Base-by-base conservation (phyloP, 306 rosid species). In the Macrotyloma uniflorum region DNA sequence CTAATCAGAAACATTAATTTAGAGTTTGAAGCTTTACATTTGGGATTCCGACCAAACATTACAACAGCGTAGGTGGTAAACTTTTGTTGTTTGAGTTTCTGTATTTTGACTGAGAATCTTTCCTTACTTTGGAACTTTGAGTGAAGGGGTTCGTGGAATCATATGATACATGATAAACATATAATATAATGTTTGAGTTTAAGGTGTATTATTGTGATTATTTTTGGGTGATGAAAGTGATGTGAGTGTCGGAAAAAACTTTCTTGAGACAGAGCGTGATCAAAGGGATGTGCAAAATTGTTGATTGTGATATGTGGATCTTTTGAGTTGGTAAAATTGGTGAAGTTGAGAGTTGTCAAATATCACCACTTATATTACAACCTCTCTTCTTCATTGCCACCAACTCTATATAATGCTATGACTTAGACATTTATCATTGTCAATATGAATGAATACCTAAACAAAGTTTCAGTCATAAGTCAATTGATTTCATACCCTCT, bases 201-300 rank as follows among this genome's bases (percentile, higher is more conserved):
- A 49, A 64, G 40, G 10, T 45, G 16, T 45, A 13, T 32, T 75
- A 15, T 49, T 62, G 35, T 9, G 20, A 28, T 3, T 7, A 26
- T 53, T 53, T 10, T 13, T 26, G 42, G 54, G 33, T 33, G 3
- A 33, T 7, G 12, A 50, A n/a, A 50, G 4, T 10, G 45, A 32
- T 51, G 74, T 76, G 74, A 40, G 16, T 8, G 4, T 82, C 68
- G 15, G 23, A 76, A 33, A 50, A 5, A 14, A 15, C 35, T 19
- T 50, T 61, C 26, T 53, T 15, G 38, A 63, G 47, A 33, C 70
- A 64, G 1, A 46, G 59, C 82, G 70, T 63, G 71, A 64, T 54
- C n/a, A 49, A 18, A 77, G 79, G 86, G 82, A 77, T 71, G 55
- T 77, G 82, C 82, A 54, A 42, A 82, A 42, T 42, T 82, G 50